A percentile compares a stretch with the other conserved stretches of the same genome.
phyloP scores from a whole-genome alignment of 2,329 filamentous ascomycete species.

The Aureobasidium lini region DNA sequence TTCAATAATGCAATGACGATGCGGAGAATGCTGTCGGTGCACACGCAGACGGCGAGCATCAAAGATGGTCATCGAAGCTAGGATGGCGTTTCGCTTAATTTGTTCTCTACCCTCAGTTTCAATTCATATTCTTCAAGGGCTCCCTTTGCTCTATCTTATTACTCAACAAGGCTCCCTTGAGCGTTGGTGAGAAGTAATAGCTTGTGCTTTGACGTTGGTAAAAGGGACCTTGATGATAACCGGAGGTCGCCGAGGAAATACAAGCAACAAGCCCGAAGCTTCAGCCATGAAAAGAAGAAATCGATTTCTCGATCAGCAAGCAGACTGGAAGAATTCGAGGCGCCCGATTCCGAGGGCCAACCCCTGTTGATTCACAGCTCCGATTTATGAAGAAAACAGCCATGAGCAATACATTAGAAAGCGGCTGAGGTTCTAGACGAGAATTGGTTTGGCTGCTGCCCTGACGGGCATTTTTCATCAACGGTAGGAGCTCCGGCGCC shows the following conservation, averaged over 20 bases:
- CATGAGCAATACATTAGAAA: background rate
- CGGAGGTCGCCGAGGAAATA: background rate
- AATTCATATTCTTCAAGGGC: background rate
- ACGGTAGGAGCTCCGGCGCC: background rate
- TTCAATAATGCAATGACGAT: constrained; percentile 1
- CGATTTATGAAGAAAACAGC: background rate
- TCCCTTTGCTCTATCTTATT: background rate
- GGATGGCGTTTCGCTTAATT: background rate
- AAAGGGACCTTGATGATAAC: too few species aligned
- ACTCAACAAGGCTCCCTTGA: too few species aligned
- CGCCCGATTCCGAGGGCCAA: background rate
- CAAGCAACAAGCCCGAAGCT: background rate
- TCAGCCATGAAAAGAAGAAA: too few species aligned
- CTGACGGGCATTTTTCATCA: background rate
- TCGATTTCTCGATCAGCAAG: background rate
- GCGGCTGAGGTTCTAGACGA: background rate
- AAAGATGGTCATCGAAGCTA: background rate
- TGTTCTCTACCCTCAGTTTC: background rate
- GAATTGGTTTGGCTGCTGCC: background rate
- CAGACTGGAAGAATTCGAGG: background rate
- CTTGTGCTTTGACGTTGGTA: too few species aligned
- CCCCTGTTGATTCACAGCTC: background rate
- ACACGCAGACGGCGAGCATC: background rate
- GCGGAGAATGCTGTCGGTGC: background rate
- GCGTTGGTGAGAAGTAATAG: too few species aligned